These are phyloP conservation scores for Apiotrichum siamense DNA, from an alignment of 1,284 basidiomycete species.

Conservation along the genomic window DNA sequence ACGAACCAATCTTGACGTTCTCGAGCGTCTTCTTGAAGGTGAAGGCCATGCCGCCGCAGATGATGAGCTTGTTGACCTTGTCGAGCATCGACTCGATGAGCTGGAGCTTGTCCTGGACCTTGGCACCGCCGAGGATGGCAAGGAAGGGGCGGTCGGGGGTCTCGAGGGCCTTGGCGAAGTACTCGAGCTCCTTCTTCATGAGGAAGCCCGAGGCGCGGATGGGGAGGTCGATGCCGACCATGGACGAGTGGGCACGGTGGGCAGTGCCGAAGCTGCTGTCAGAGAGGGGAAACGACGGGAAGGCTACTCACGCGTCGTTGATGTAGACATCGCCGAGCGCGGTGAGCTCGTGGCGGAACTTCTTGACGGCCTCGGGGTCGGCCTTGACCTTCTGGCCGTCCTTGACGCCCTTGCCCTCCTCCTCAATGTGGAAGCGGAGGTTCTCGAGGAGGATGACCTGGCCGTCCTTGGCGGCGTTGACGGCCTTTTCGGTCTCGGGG, in stretches of 20 bases:
- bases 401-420: constrained; percentile 94
- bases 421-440: constrained; percentile 96
- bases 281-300: background rate
- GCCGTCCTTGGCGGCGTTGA: constrained; percentile 65
- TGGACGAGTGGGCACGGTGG: constrained; percentile 95
- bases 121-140: constrained; percentile 96
- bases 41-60: constrained; percentile 98
- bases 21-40: constrained; percentile 97
- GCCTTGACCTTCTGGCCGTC: constrained; percentile 77
- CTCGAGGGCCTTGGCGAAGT: constrained; percentile 96
- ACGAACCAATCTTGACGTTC: constrained; percentile 82
- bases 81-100: constrained; percentile 99
- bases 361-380: constrained; percentile 69
- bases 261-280: constrained; percentile 75
- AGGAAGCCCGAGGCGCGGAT: constrained; percentile 92
- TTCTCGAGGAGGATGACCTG: constrained; percentile 93
- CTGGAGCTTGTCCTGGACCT: constrained; percentile 98
- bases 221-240: constrained; percentile 94
- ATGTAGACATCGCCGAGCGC: constrained; percentile 93
- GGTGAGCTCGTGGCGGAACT: constrained; percentile 83
- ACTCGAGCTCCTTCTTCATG: constrained; percentile 98
- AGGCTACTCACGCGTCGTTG: constrained; percentile 77
- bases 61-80: constrained; percentile 95
- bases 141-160: constrained; percentile 92
- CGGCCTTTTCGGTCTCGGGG: constrained; percentile 68